Percentiles rank a stretch among this genome's conserved stretches.
Evolutionary conservation across 163 green algal genomes (phyloP).

Genomic region (Chlorella variabilis): DNA sequence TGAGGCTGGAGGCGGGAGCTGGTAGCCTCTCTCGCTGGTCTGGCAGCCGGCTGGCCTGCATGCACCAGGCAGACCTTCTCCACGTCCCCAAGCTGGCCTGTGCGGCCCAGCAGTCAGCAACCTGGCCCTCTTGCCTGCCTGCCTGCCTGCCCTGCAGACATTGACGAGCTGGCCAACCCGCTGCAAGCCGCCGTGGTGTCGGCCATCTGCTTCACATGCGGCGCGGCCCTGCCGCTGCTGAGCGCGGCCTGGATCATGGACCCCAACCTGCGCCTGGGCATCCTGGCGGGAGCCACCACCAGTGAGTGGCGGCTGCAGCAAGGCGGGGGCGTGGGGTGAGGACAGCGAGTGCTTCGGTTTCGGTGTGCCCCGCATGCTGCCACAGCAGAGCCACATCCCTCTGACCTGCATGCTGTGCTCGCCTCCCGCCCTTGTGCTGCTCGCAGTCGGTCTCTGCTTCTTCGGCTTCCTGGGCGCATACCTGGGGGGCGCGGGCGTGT

Average conservation of each 20-base stretch:
- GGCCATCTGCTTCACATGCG: constrained; percentile 77
- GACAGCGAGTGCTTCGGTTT: too few relatives aligned
- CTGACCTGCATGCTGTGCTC: background rate
- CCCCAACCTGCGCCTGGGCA: constrained; percentile 43
- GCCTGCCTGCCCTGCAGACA: constrained; percentile 56
- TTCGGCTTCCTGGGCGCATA: constrained; percentile 74
- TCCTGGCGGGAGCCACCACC: constrained; percentile 43
- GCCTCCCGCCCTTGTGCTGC: background rate
- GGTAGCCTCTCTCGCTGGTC: too few relatives aligned
- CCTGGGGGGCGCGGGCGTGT: constrained; percentile 68
- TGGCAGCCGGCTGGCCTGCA: too few relatives aligned
- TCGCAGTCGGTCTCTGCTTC: background rate
- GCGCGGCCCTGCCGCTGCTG: constrained; percentile 83
- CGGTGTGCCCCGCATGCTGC: too few relatives aligned
- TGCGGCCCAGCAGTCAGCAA: too few relatives aligned
- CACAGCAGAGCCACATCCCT: too few relatives aligned
- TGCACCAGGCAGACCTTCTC: too few relatives aligned
- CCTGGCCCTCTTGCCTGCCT: too few relatives aligned
- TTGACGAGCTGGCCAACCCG: constrained; percentile 90
- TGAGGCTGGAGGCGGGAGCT: background rate
- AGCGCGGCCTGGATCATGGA: constrained; percentile 72
- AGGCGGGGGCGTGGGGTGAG: background rate
- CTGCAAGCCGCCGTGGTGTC: constrained; percentile 73
- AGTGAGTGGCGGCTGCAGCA: background rate
- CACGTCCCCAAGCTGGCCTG: too few relatives aligned